Conservation (phyloP, 495 filamentous ascomycete genomes). For the Pyronema omphalodes region DNA sequence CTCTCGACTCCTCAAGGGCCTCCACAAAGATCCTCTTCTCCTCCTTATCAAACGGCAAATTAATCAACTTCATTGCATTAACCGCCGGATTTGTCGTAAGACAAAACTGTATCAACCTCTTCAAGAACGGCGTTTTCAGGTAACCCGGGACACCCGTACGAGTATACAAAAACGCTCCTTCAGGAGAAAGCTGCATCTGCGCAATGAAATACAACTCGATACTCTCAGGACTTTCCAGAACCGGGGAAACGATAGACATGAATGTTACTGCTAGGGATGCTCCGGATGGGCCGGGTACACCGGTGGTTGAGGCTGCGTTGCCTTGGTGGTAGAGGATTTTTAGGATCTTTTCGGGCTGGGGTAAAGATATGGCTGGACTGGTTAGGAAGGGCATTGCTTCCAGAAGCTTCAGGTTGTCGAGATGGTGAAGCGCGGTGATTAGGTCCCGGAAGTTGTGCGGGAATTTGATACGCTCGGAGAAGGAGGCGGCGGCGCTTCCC, state of each 20-base stretch:
- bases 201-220: conserved; percentile 14
- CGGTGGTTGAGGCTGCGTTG: too few species aligned
- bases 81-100: conserved; percentile 7
- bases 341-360: background rate
- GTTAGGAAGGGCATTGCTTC: background rate
- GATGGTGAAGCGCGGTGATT: conserved; percentile 4
- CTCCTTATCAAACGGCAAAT: conserved; percentile 15
- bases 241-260: conserved; percentile 1
- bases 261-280: background rate
- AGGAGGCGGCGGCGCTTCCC: conserved; percentile 8
- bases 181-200: conserved; percentile 8
- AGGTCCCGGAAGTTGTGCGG: background rate
- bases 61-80: conserved; percentile 16
- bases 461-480: background rate
- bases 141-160: conserved; percentile 11
- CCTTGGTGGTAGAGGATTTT: background rate
- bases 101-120: conserved; percentile 10
- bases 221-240: conserved; percentile 12
- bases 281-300: too few species aligned
- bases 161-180: conserved; percentile 17
- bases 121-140: conserved; percentile 9
- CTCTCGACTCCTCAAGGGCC: conserved; percentile 5
- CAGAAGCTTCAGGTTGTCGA: conserved; percentile 13
- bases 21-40: conserved; percentile 16
- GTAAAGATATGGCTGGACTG: background rate